Evolutionary conservation across 2,329 filamentous ascomycete genomes (phyloP).

Genomic region (Magnaporthiopsis rhizophila): DNA sequence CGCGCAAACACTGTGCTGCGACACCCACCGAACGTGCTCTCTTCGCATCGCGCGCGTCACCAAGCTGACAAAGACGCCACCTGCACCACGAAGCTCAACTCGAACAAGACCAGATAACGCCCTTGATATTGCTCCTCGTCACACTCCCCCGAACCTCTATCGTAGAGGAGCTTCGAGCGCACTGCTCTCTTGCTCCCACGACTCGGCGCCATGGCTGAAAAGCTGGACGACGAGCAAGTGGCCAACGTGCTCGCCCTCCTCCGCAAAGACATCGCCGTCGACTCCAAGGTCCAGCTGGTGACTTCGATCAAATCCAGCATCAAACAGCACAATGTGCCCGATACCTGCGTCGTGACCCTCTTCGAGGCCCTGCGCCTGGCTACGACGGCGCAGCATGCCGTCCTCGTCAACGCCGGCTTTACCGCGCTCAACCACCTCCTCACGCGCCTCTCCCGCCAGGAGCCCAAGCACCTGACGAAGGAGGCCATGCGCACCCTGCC

Average conservation of each 20-base stretch:
- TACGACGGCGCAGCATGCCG: conserved; percentile 67
- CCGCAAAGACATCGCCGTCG: conserved; percentile 48
- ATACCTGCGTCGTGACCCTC: conserved; percentile 59
- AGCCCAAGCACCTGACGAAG: conserved; percentile 63
- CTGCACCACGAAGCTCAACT: too few relatives aligned
- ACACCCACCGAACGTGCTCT: too few relatives aligned
- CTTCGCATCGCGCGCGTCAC: too few relatives aligned
- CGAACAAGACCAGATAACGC: too few relatives aligned
- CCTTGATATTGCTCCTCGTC: too few relatives aligned
- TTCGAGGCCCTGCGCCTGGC: conserved; percentile 77
- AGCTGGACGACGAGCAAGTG: conserved; percentile 29
- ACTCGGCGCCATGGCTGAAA: conserved; percentile 25
- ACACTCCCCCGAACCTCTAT: too few relatives aligned
- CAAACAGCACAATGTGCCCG: conserved; percentile 86
- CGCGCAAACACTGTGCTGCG: too few relatives aligned
- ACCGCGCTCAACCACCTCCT: conserved; percentile 81
- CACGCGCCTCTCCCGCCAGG: conserved; percentile 78
- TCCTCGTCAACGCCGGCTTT: conserved; percentile 74
- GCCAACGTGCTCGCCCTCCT: conserved; percentile 30
- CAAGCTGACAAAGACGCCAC: too few relatives aligned
- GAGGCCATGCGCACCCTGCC: conserved; percentile 66
- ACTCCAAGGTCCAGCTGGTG: conserved; percentile 56
- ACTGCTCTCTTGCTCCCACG: conserved; percentile 5
- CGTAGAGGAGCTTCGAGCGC: too few relatives aligned
- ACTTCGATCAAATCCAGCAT: conserved; percentile 76